Conservation (phyloP, 768 basidiomycete genomes). For the Psilocybe tampanensis region DNA sequence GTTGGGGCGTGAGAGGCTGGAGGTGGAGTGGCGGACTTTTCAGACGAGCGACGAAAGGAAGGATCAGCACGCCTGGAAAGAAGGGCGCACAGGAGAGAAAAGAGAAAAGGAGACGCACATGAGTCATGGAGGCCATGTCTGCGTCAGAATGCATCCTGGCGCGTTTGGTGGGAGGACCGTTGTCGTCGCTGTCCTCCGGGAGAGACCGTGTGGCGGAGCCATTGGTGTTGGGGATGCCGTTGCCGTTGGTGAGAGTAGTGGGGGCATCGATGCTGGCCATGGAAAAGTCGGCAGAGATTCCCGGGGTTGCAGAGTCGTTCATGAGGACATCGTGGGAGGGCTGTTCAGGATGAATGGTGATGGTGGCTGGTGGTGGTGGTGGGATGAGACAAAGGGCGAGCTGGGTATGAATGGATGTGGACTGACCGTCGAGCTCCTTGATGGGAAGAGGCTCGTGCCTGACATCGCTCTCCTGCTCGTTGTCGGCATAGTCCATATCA, state of each 20-base stretch:
- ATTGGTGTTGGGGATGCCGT: conserved; percentile 11
- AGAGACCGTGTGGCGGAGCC: conserved; percentile 36
- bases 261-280: conserved; percentile 37
- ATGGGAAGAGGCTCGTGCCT: conserved; percentile 60
- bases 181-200: conserved; percentile 54
- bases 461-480: conserved; percentile 69
- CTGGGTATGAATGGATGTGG: conserved; percentile 11
- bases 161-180: conserved; percentile 84
- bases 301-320: conserved; percentile 42
- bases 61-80: conserved; percentile 60
- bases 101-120: conserved; percentile 61
- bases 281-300: conserved; percentile 40
- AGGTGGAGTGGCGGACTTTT: conserved; percentile 81
- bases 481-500: conserved; percentile 57
- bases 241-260: conserved; percentile 23
- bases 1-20: conserved; percentile 56
- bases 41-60: conserved; percentile 35
- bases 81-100: conserved; percentile 46
- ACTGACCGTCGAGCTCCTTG: conserved; percentile 46
- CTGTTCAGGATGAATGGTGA: conserved; percentile 35
- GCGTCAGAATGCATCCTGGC: conserved; percentile 76
- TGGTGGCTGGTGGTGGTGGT: conserved; percentile 18
- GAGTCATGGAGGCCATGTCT: conserved; percentile 70
- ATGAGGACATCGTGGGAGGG: conserved; percentile 42
- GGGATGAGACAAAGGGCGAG: conserved; percentile 13